A percentile compares a stretch with the other conserved stretches of the same genome.
Conservation (phyloP, 2,329 filamentous ascomycete species). For the Chrysoporthe puriensis region DNA sequence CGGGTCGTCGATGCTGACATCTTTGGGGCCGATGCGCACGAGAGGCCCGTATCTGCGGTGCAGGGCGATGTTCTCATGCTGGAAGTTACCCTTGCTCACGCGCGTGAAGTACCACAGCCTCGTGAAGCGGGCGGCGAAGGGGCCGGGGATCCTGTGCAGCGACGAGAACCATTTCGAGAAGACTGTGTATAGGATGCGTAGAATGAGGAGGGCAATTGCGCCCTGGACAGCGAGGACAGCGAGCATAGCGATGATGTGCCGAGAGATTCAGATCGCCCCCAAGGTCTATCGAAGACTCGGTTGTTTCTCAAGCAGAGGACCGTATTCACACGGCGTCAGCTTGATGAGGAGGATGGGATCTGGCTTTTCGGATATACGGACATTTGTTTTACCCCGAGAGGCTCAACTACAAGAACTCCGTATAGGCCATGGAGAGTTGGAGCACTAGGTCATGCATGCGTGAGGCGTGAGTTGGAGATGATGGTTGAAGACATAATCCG, state of each 20-base stretch:
- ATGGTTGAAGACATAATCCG: too few species aligned
- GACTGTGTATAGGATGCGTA: conserved; percentile 12
- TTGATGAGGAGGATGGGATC: too few species aligned
- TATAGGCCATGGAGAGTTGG: too few species aligned
- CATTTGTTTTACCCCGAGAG: too few species aligned
- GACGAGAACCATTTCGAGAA: conserved; percentile 34
- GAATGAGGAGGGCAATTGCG: background rate
- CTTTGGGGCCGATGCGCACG: conserved; percentile 45
- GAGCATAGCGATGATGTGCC: conserved; percentile 1
- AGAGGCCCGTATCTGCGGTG: conserved; percentile 46
- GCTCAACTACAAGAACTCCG: too few species aligned
- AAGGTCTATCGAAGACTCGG: too few species aligned
- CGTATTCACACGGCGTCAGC: too few species aligned
- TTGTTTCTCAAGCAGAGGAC: too few species aligned
- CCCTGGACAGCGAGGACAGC: background rate
- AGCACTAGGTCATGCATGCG: too few species aligned
- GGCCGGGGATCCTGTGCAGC: conserved; percentile 47
- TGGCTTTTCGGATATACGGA: too few species aligned
- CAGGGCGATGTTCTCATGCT: conserved; percentile 44
- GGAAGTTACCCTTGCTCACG: conserved; percentile 43
- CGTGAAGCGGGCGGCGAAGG: conserved; percentile 48
- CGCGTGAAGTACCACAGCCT: conserved; percentile 47
- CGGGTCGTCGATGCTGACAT: conserved; percentile 45
- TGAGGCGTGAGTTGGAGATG: too few species aligned
- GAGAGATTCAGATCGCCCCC: background rate